Percentiles rank a stretch among this genome's conserved stretches.
Conservation (phyloP, 208 protist genomes). For the Plasmodiophora brassicae region DNA sequence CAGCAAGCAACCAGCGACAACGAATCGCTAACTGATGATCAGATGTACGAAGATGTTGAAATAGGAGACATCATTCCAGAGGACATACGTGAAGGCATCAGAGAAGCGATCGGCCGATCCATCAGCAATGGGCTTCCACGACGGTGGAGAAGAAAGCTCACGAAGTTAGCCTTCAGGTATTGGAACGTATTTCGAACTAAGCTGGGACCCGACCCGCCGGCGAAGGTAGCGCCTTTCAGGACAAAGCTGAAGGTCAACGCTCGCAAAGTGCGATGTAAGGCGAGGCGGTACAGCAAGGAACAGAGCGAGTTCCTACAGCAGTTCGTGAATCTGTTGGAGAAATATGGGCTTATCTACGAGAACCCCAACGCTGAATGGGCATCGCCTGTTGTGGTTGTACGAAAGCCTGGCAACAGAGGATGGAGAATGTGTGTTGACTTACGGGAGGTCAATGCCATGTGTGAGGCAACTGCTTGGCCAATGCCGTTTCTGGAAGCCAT, state of each 20-base stretch:
- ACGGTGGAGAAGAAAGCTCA: background rate
- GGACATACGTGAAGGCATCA: too few relatives aligned
- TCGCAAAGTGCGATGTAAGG: background rate
- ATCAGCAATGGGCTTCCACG: background rate
- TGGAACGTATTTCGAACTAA: background rate
- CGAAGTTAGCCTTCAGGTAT: background rate
- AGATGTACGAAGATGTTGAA: too few relatives aligned
- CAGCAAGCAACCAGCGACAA: too few relatives aligned
- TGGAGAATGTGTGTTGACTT: background rate
- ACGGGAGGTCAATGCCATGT: background rate
- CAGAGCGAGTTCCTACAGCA: conserved; percentile 10
- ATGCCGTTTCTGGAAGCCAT: conserved; percentile 28
- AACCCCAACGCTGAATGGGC: conserved; percentile 11
- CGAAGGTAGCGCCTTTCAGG: conserved; percentile 1
- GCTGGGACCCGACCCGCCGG: conserved; percentile 8
- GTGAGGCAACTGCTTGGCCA: background rate
- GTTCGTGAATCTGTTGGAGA: background rate
- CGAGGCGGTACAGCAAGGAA: conserved; percentile 18
- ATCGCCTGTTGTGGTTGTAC: background rate
- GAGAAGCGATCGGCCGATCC: background rate
- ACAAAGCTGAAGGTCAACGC: conserved; percentile 1
- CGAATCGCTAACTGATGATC: too few relatives aligned
- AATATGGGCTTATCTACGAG: conserved; percentile 7
- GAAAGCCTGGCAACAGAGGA: background rate
- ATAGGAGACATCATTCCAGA: too few relatives aligned